Evolutionary conservation across 352 stramenopile species (phyloP), one percentile per base, ranked within the genome.

Genomic region (Thalassiosira exigua): DNA sequence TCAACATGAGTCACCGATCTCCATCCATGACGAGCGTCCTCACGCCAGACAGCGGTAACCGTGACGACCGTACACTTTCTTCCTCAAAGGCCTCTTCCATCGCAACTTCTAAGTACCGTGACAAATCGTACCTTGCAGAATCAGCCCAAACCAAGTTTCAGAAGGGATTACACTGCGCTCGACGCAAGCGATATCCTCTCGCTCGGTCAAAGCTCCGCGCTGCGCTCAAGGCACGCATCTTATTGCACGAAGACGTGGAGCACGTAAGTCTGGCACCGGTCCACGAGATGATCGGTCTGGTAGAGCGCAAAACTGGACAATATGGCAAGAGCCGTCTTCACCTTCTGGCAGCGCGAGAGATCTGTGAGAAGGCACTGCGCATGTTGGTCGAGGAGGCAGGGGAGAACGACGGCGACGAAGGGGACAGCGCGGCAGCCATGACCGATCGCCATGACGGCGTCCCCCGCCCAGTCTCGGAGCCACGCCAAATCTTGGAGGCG

Each of bases 161-260:
- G 36, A 44, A 44, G 36, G 36, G 36, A 7, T 14, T 44, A 14
- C 7, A 14, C 36, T 44, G 36, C 36, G 36, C 36, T 7, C 36
- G 36, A 14, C 7, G 14, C 7, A 44, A 44, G 36, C 36, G 36
- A 14, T 44, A 44, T 14, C 7, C 7, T 14, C 36, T 44, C 7
- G 36, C 36, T 7, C 36, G 36, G 36, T 44, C 36, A 5, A 60
- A 60, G 32, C 33, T 60, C 52, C 12, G 52, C 11, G 52, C 52
- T 19, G 52, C 52, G 19, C 52, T 60, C 52, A 60, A 60, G 32
- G 52, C 52, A 4, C 52, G 52, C n/a, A 60, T 60, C 17, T 26
- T 60, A 4, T 26, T 60, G 21, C 32, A 60, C 52, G 52, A 60
- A 32, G 52, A 60, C 52, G 32, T 60, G 5, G n/a, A 14, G 14